Base-by-base conservation (phyloP, 2,329 filamentous ascomycete genomes). In the Fusarium sp. region DNA sequence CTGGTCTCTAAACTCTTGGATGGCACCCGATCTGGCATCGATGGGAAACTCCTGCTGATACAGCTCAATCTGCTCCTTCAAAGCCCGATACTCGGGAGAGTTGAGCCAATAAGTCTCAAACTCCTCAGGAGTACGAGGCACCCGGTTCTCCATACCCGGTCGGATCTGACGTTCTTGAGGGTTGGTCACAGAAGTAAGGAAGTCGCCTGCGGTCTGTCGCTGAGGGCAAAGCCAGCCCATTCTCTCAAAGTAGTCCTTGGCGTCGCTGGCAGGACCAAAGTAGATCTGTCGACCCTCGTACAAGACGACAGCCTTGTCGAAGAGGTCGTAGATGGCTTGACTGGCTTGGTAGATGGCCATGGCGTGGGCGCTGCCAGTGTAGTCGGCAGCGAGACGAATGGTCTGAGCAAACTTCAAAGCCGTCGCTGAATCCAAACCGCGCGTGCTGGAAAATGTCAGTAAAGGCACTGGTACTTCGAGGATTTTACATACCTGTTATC, bases 101-200 rank as follows among this genome's bases (percentile, higher is more conserved):
- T 37, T 57, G 20, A 57, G 54, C 54, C 54, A 57, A 13, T 57
- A 57, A 4, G 50, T 54, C 50, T 54, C 50, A 54, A 54, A 54
- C 50, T 54, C 50, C 7, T 54, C 27, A 54, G 50, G 50, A 13
- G 50, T 54, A 20, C 50, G 50, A 31, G 50, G 50, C 1, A 54
- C 50, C 27, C 29, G 27, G 18, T 54, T 54, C 50, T 54, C 50
- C 50, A 54, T 54, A 14, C 50, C 50, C 27, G 18, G 27, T 16
- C 50, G 50, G 27, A 54, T 54, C 50, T 54, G 50, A 5, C 50
- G 50, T 5, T 58, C 54, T 22, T 58, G 54, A 4, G 54, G 31
- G 34, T 58, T 58, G 34, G 54, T 38, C 3, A 58, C 34, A 2
- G 31, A 22, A 7, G 54, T 58, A 4, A 58, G 34, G 22, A 58